These are phyloP conservation scores for Lignosus rhinocerotis DNA, from an alignment of 1,284 basidiomycete species.

Conservation along the genomic window DNA sequence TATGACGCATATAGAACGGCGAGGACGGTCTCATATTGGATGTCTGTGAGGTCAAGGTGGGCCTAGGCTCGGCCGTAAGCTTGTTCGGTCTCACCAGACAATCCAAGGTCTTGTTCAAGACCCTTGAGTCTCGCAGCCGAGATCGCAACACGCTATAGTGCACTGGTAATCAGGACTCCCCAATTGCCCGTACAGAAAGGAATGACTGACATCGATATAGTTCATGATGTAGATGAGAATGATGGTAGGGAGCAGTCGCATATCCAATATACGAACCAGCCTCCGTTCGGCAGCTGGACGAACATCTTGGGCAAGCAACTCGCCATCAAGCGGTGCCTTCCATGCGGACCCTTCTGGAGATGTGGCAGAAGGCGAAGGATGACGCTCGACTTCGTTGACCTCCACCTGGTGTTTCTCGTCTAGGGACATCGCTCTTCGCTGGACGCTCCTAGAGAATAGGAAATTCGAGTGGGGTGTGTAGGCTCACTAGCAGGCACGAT, in stretches of 20 bases:
- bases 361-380: background rate
- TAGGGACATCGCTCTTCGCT: conserved; percentile 9
- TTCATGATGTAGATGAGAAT: conserved; percentile 68
- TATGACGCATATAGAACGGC: conserved; percentile 64
- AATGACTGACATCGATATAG: conserved; percentile 58
- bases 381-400: conserved; percentile 21
- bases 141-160: conserved; percentile 54
- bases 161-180: background rate
- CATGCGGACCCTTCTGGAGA: background rate
- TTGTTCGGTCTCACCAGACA: conserved; percentile 40
- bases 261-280: conserved; percentile 52
- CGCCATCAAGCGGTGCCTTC: conserved; percentile 17
- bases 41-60: conserved; percentile 37
- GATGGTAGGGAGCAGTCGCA: conserved; percentile 59
- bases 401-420: conserved; percentile 16
- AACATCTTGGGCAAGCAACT: conserved; percentile 28
- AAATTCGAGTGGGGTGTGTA: too few relatives aligned
- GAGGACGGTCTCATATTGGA: conserved; percentile 61
- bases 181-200: background rate
- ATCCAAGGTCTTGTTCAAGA: conserved; percentile 53
- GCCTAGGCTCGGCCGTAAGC: background rate
- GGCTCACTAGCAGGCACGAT: too few relatives aligned
- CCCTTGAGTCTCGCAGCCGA: conserved; percentile 63
- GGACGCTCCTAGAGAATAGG: too few relatives aligned
- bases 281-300: conserved; percentile 31